phyloP scores from a whole-genome alignment of 2,329 filamentous ascomycete species.

The Xylaria sp. region DNA sequence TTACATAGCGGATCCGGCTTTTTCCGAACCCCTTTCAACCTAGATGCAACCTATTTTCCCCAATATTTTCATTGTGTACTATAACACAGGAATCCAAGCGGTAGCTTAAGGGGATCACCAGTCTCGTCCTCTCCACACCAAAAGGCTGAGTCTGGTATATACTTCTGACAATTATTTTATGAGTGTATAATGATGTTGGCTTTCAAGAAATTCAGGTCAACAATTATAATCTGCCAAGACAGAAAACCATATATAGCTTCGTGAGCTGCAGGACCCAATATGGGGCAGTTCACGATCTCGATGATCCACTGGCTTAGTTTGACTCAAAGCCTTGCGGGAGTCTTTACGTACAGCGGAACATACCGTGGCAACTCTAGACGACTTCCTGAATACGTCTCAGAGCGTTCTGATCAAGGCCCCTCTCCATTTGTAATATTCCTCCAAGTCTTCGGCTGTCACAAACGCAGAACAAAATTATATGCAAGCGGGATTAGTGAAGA shows the following conservation, averaged over 20 bases:
- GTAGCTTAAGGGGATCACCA: background rate
- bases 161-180: too few species aligned
- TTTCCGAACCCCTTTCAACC: background rate
- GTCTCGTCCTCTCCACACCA: background rate
- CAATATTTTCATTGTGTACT: too few species aligned
- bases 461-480: background rate
- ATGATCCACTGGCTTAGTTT: too few species aligned
- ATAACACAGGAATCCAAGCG: background rate
- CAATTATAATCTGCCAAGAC: background rate
- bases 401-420: background rate
- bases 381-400: background rate
- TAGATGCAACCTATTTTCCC: background rate
- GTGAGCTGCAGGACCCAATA: too few species aligned
- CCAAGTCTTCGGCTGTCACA: background rate
- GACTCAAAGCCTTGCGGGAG: background rate
- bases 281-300: too few species aligned
- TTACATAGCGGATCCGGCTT: background rate
- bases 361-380: background rate
- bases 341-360: background rate
- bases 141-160: background rate
- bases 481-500: background rate
- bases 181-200: background rate
- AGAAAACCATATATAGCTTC: too few species aligned
- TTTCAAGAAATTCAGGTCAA: background rate
- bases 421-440: background rate